These are phyloP conservation scores for Nannochloropsis granulata DNA, from an alignment of 108 stramenopile genomes.

Conservation along the genomic window DNA sequence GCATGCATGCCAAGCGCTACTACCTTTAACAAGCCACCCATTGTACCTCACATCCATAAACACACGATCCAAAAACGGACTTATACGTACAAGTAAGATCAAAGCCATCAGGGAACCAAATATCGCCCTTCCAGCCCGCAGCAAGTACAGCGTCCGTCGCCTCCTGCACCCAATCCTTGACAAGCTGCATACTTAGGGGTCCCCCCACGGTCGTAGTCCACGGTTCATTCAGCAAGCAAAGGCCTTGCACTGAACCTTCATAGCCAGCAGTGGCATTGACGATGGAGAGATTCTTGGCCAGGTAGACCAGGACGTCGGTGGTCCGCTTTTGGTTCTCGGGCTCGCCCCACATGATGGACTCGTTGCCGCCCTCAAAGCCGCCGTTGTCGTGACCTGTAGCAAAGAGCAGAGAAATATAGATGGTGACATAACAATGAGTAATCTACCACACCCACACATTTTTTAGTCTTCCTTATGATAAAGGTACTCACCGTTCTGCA, in stretches of 20 bases:
- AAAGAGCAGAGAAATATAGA: not conserved
- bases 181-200: not conserved
- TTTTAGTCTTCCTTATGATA: constrained; percentile 5
- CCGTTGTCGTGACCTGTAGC: not conserved
- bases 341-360: constrained; percentile 18
- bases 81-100: not conserved
- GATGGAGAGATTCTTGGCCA: constrained; percentile 26
- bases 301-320: constrained; percentile 34
- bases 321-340: constrained; percentile 40
- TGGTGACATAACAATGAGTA: not conserved
- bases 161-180: not conserved
- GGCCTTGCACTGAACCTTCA: constrained; percentile 48
- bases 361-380: not conserved
- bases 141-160: not conserved
- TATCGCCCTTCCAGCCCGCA: not conserved
- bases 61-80: not conserved
- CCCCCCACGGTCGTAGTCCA: constrained; percentile 30
- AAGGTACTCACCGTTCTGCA: constrained; percentile 78
- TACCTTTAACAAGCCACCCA: too few relatives aligned
- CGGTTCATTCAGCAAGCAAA: constrained; percentile 64
- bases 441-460: not conserved
- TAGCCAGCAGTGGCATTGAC: constrained; percentile 19
- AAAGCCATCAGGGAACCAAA: not conserved
- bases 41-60: too few relatives aligned
- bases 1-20: too few relatives aligned